Evolutionary conservation across 2,329 filamentous ascomycete genomes (phyloP), one percentile per base, ranked within the genome.

Genomic region (Corynespora cassiicola): DNA sequence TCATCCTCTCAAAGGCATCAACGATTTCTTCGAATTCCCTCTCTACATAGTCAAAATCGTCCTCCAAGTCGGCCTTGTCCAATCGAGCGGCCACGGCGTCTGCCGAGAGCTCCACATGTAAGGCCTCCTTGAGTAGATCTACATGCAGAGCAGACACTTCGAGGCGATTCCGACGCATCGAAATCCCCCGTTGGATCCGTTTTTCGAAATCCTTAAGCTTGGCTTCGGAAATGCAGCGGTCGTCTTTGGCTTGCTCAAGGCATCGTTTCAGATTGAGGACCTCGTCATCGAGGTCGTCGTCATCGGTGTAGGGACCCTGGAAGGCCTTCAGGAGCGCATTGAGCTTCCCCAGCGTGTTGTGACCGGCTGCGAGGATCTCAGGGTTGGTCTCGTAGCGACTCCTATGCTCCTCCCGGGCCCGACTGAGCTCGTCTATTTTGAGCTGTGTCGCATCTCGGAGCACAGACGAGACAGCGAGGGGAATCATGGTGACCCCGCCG

Each of bases 101-200:
- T 11, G 6, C 6, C 5, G 66, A 54, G 1, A 69, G 61, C 8
- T 65, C 57, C 1, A 68, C 63, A 2, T 43, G n/a, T 23, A 61
- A 48, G 8, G 39, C 47, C 29, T 64, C 49, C 22, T 38, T 53
- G 32, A 82, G 62, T 74, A 85, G 59, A 24, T 74, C 61, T 12
- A 77, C 75, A 54, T 83, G 84, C 20, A 85, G 69, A 6, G 72
- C 68, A 1, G 80, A 80, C 53, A 81, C 79, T 12, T 78, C 71
- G 49, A 81, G 76, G 41, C 77, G 80, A 31, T 74, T 69, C n/a
- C 72, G 72, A 47, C 80, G 70, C n/a, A 74, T 66, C 10, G 70
- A 57, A 5, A 84, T 48, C 21, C 75, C 72, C 17, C 70, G 58
- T 21, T 72, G 63, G n/a, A 84, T 54, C 16, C 71, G 65, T 10